phyloP scores from a whole-genome alignment of 495 filamentous ascomycete genomes.

The Durotheca rogersii region DNA sequence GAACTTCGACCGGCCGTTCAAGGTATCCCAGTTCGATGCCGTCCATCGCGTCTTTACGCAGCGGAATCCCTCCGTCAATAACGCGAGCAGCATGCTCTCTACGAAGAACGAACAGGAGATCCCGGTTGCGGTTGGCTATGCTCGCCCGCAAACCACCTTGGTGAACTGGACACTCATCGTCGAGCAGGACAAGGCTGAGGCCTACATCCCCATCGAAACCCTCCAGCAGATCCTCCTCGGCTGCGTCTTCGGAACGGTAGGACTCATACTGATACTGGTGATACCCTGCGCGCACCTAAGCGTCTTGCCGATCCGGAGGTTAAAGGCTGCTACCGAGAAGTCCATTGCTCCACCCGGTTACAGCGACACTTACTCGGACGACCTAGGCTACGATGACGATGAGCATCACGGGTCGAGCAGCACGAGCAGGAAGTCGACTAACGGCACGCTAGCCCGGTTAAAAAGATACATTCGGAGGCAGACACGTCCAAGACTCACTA shows the following conservation, averaged over 20 bases:
- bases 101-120: slow-evolving; percentile 67
- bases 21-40: slow-evolving; percentile 56
- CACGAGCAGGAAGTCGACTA: slow-evolving; percentile 43
- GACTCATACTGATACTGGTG: slow-evolving; percentile 63
- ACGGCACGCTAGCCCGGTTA: slow-evolving; percentile 40
- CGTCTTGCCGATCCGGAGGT: slow-evolving; percentile 73
- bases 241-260: slow-evolving; percentile 81
- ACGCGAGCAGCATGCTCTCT: slow-evolving; percentile 63
- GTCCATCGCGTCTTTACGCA: slow-evolving; percentile 55
- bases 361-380: slow-evolving; percentile 46
- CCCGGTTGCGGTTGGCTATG: slow-evolving; percentile 69
- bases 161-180: slow-evolving; percentile 80
- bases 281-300: slow-evolving; percentile 77
- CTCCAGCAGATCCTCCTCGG: slow-evolving; percentile 75
- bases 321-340: slow-evolving; percentile 76
- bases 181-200: slow-evolving; percentile 72
- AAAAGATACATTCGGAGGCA: slow-evolving; percentile 35
- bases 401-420: slow-evolving; percentile 35
- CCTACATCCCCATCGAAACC: slow-evolving; percentile 69
- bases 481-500: slow-evolving; percentile 33
- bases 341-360: slow-evolving; percentile 67
- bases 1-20: slow-evolving; percentile 53
- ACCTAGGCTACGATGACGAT: slow-evolving; percentile 45
- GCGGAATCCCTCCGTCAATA: slow-evolving; percentile 51
- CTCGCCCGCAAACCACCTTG: slow-evolving; percentile 61